A percentile compares a stretch with the other conserved stretches of the same genome.
These are phyloP conservation scores for Melaleuca alternifolia DNA, from an alignment of 345 rosid genomes.

Conservation along the genomic window DNA sequence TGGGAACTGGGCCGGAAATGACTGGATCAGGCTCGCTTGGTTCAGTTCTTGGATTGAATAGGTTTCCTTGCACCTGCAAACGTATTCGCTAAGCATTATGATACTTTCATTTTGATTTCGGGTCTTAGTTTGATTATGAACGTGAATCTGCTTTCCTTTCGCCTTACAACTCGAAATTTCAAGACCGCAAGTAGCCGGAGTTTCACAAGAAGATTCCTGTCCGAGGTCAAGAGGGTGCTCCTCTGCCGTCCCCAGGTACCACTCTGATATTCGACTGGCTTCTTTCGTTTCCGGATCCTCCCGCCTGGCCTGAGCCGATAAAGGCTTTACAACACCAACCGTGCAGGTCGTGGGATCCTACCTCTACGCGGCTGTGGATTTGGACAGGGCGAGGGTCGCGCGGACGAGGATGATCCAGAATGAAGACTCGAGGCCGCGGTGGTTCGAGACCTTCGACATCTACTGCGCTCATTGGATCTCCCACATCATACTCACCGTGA, in stretches of 20 bases:
- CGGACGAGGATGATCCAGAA: constrained; percentile 37
- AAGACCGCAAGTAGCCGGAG: background rate
- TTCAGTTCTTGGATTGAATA: background rate
- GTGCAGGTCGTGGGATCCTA: constrained; percentile 28
- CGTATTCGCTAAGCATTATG: background rate
- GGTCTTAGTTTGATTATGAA: background rate
- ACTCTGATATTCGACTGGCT: background rate
- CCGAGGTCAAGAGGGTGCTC: background rate
- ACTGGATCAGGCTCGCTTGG: fast-evolving
- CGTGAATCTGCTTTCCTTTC: background rate
- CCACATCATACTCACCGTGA: constrained; percentile 44
- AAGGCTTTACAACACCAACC: background rate
- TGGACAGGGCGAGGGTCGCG: constrained; percentile 63
- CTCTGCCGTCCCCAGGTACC: background rate
- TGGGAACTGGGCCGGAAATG: background rate
- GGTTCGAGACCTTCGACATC: constrained; percentile 49
- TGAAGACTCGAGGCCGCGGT: constrained; percentile 19
- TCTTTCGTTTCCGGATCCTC: background rate
- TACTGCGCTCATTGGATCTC: constrained; percentile 61
- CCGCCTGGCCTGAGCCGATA: background rate
- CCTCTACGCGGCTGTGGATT: constrained; percentile 59
- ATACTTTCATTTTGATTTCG: background rate
- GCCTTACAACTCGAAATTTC: background rate
- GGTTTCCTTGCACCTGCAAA: background rate
- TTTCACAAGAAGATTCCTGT: background rate